Evolutionary conservation across 495 filamentous ascomycete genomes (phyloP).

Genomic region (Haplographium delicatum): DNA sequence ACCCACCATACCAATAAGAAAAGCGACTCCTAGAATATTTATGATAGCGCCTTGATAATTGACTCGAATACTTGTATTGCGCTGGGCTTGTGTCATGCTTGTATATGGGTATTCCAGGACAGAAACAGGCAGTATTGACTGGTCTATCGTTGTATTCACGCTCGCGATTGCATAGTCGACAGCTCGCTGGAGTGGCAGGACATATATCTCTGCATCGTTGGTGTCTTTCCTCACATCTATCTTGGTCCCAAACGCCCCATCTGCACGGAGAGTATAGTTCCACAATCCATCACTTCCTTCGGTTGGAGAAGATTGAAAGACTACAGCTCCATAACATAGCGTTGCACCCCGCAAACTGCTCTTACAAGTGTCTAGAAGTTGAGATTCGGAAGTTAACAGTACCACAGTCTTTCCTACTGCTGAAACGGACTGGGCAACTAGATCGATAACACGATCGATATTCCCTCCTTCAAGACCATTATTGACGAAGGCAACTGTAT

Average conservation of each 20-base stretch:
- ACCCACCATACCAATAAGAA: slow-evolving; percentile 63
- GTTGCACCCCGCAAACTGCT: slow-evolving; percentile 66
- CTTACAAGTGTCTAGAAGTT: slow-evolving; percentile 56
- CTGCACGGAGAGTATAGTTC: slow-evolving; percentile 80
- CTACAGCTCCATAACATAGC: slow-evolving; percentile 66
- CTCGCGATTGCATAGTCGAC: slow-evolving; percentile 67
- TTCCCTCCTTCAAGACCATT: slow-evolving; percentile 63
- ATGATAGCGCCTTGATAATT: slow-evolving; percentile 66
- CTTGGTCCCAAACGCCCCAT: slow-evolving; percentile 53
- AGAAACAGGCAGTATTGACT: slow-evolving; percentile 36
- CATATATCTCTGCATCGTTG: slow-evolving; percentile 69
- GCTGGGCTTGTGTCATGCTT: slow-evolving; percentile 56
- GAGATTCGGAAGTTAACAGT: slow-evolving; percentile 43
- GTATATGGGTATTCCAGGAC: slow-evolving; percentile 71
- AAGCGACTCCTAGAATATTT: slow-evolving; percentile 60
- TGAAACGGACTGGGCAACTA: slow-evolving; percentile 39
- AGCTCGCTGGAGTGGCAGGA: slow-evolving; percentile 71
- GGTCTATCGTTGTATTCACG: slow-evolving; percentile 36
- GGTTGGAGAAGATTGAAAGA: slow-evolving; percentile 65
- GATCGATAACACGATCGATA: slow-evolving; percentile 65
- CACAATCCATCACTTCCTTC: slow-evolving; percentile 63
- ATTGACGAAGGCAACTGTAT: slow-evolving; percentile 76
- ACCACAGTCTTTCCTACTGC: slow-evolving; percentile 50
- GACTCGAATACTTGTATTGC: slow-evolving; percentile 51
- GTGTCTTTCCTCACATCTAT: slow-evolving; percentile 52